Evolutionary conservation across 176 grass and related monocot species (phyloP), one percentile per base, ranked within the genome.

Genomic region (Triticum urartu): DNA sequence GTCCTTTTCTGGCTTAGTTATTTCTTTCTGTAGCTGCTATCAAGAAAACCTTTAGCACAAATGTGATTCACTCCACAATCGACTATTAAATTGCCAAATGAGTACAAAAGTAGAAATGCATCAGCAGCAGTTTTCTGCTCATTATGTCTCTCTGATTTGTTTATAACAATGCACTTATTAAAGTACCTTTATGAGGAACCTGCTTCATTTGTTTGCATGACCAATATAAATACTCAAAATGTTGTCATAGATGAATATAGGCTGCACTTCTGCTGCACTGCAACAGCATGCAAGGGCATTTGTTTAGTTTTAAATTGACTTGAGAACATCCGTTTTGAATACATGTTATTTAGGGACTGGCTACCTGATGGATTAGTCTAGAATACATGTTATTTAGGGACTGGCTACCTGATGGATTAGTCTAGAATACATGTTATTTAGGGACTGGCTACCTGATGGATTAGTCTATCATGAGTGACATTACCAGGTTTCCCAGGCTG

Each of bases 81-180:
- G 85, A 80, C 26, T 80, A n/a, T 40, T 58, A 39, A 40, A 11
- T 64, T 63, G 34, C 81, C 35, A 80, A 64, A 80, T 45, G 25
- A 45, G 52, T 87, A 73, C 64, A 73, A 33, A 64, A n/a, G 65
- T 80, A 64, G 66, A 74, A 33, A 72, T 25, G 42, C 36, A 77
- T 64, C 9, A 52, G 21, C 63, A 81, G 38, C 24, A 64, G 17
- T 62, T 62, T 84, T 70, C 15, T 70, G 33, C 36, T 38, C 67
- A 70, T 70, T 70, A 33, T 70, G 18, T 5, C 18, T 38, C 32
- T 36, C 66, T 69, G 67, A 20, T 70, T 36, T 68, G 66, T 68
- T 9, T 36, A 70, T 70, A 36, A 70, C 33, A 68, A 35, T 68
- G 14, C 65, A 68, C 65, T 35, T 34, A 17, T 17, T 68, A 4